phyloP scores from a whole-genome alignment of 2,329 filamentous ascomycete species.

The Fusarium nematophilum region DNA sequence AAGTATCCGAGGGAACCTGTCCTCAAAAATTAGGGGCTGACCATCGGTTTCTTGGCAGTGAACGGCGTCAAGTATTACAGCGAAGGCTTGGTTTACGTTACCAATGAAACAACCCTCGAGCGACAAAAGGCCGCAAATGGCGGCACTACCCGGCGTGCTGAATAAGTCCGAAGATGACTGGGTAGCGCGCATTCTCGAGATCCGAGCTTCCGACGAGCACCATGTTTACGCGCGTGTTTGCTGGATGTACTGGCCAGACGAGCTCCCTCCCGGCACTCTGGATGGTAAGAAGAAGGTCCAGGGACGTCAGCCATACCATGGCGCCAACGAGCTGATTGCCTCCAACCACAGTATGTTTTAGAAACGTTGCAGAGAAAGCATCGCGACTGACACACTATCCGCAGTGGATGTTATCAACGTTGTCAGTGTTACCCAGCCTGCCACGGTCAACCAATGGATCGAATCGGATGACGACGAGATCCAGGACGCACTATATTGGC shows the following conservation, averaged over 20 bases:
- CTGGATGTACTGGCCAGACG: constrained; percentile 82
- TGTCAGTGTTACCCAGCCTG: constrained; percentile 71
- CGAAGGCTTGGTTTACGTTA: constrained; percentile 69
- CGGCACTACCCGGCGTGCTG: constrained; percentile 40
- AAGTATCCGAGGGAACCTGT: constrained; percentile 49
- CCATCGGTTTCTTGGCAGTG: constrained; percentile 52
- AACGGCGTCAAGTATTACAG: constrained; percentile 68
- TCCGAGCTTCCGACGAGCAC: constrained; percentile 75
- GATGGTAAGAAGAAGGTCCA: constrained; percentile 62
- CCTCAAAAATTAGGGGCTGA: constrained; percentile 27
- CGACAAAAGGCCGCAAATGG: constrained; percentile 59
- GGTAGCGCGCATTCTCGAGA: constrained; percentile 82
- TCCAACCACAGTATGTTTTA: constrained; percentile 74
- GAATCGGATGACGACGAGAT: constrained; percentile 75
- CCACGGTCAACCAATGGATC: constrained; percentile 74
- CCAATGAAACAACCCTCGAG: constrained; percentile 67
- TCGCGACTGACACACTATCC: constrained; percentile 18
- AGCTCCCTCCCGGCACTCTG: constrained; percentile 68
- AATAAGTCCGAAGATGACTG: constrained; percentile 66
- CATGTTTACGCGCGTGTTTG: constrained; percentile 82
- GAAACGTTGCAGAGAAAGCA: neutral
- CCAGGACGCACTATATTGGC: constrained; percentile 70
- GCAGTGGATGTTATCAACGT: constrained; percentile 80
- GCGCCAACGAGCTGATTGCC: constrained; percentile 74
- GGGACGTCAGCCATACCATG: constrained; percentile 75